Evolutionary conservation across 805 yeast species (phyloP).

Genomic region (Teunomyces tritomae): DNA sequence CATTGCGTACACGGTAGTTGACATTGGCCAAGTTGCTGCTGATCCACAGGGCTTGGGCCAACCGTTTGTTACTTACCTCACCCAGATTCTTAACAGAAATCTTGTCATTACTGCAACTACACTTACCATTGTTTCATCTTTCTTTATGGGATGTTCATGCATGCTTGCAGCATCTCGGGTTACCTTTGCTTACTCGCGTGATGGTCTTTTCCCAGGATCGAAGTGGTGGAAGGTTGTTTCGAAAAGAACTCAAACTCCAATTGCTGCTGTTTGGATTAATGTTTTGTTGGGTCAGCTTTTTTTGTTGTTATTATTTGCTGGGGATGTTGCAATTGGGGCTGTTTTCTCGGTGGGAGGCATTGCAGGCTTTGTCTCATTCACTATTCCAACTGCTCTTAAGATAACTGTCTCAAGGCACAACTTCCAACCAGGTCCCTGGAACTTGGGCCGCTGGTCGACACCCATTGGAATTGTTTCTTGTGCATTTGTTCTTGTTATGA

Average conservation of each 20-base stretch:
- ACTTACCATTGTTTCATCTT: conserved; percentile 39
- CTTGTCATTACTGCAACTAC: conserved; percentile 43
- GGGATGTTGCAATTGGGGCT: conserved; percentile 65
- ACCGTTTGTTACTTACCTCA: conserved; percentile 55
- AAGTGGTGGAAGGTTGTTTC: conserved; percentile 49
- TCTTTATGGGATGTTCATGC: conserved; percentile 55
- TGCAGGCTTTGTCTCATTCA: conserved; percentile 63
- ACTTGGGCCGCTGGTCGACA: conserved; percentile 52
- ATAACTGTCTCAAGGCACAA: conserved; percentile 51
- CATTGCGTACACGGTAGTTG: conserved; percentile 59
- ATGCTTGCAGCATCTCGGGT: conserved; percentile 68
- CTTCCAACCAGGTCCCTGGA: conserved; percentile 67
- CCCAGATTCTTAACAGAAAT: conserved; percentile 45
- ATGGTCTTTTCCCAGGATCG: conserved; percentile 63
- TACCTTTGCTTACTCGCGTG: conserved; percentile 66
- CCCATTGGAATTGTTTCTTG: conserved; percentile 49
- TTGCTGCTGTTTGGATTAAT: conserved; percentile 63
- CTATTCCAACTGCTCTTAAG: conserved; percentile 60
- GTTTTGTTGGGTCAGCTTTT: conserved; percentile 53
- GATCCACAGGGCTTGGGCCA: conserved; percentile 53
- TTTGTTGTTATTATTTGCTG: conserved; percentile 58
- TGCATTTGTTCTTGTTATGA: conserved; percentile 52
- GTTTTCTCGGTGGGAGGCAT: conserved; percentile 73
- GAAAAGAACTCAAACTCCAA: conserved; percentile 55
- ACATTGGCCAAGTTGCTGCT: conserved; percentile 43